Conservation (phyloP, 2,329 filamentous ascomycete species). For the Penicillium digitatum region DNA sequence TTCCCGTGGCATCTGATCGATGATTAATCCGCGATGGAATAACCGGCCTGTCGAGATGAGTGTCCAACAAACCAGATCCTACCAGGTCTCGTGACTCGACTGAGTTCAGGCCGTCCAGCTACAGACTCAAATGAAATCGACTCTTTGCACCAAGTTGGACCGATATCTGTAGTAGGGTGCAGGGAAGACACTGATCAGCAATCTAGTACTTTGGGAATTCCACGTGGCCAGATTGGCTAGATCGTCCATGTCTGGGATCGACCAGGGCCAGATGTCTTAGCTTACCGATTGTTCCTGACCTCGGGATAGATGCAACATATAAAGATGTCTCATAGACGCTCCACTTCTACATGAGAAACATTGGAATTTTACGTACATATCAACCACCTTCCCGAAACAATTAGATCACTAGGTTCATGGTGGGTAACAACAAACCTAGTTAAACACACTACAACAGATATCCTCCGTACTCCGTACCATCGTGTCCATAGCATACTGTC, state of each 20-base stretch:
- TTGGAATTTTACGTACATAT: background rate
- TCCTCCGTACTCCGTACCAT: no score
- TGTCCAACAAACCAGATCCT: background rate
- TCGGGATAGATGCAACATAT: background rate
- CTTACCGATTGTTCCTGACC: background rate
- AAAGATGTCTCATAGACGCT: background rate
- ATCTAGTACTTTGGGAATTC: background rate
- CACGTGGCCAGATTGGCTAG: slow-evolving; percentile 5
- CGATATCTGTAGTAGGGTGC: background rate
- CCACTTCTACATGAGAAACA: background rate
- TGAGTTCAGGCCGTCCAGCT: background rate
- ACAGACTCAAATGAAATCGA: background rate
- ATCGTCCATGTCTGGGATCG: background rate
- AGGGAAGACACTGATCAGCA: background rate
- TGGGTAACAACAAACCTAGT: background rate
- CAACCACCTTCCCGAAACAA: background rate
- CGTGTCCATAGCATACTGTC: no score
- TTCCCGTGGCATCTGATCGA: no score
- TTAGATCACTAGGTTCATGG: background rate
- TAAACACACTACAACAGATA: background rate
- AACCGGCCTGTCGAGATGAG: background rate
- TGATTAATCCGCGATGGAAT: background rate
- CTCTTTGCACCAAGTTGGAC: background rate
- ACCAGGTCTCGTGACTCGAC: background rate
- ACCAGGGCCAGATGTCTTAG: background rate